These are phyloP conservation scores for Orobanche coerulescens DNA, from an alignment of 257 asterid species.

Conservation along the genomic window DNA sequence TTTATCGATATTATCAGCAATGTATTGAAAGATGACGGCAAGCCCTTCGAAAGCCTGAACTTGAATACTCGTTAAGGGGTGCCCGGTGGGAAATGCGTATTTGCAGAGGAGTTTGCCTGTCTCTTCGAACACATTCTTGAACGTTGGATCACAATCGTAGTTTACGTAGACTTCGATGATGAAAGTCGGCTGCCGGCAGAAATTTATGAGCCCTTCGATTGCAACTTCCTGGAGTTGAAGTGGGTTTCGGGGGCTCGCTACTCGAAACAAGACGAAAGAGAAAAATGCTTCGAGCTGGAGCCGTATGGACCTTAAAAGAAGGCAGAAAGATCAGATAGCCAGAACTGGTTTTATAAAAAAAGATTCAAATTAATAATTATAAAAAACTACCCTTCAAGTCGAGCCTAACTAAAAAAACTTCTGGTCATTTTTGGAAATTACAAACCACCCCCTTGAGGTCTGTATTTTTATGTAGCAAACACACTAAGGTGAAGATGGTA, in stretches of 20 bases:
- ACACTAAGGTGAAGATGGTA: too few relatives aligned
- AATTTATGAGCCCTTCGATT: conserved; percentile 67
- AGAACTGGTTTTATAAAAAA: neutral
- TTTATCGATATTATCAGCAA: conserved; percentile 72
- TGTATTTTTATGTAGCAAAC: too few relatives aligned
- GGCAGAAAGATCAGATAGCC: neutral
- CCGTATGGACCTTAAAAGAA: conserved; percentile 56
- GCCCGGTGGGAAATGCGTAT: conserved; percentile 74
- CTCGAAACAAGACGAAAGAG: conserved; percentile 58
- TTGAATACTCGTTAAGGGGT: conserved; percentile 50
- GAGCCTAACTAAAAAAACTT: too few relatives aligned
- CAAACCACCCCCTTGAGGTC: too few relatives aligned
- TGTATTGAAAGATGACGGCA: conserved; percentile 51
- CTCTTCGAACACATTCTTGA: conserved; percentile 72
- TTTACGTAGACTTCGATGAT: conserved; percentile 62
- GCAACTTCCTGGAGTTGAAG: conserved; percentile 80
- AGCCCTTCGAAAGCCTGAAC: conserved; percentile 88
- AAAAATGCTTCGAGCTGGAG: conserved; percentile 82
- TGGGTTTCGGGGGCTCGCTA: conserved; percentile 36
- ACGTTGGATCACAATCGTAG: conserved; percentile 76
- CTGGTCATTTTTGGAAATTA: too few relatives aligned
- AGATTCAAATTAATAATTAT: neutral
- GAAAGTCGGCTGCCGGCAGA: conserved; percentile 78
- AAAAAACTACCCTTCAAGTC: too few relatives aligned
- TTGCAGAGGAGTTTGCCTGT: conserved; percentile 65